Base-by-base conservation (phyloP, 352 stramenopile genomes). In the Lagenidium sp. region DNA sequence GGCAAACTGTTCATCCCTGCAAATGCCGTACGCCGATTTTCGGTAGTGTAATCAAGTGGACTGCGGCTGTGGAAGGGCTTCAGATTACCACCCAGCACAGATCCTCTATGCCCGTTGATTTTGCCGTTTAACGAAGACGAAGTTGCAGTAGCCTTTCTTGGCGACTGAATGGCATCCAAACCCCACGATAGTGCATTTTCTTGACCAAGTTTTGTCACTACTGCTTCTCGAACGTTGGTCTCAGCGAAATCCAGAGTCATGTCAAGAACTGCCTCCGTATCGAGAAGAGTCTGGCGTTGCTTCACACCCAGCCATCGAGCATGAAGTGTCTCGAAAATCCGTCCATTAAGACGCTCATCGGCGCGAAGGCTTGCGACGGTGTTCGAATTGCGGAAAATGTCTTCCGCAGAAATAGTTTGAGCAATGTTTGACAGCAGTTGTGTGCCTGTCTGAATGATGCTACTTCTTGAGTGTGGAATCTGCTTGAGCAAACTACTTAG, bases 171-270 rank as follows among this genome's bases (percentile, higher is more conserved):
- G 2, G 77, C 79, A 55, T 92, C 79, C 4, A 85, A 66, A 7
- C 75, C 79, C 82, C 82, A 94, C 7, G 65, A 88, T 18, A 94
- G 39, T 0, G 74, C 82, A 35, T 94, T 91, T 46, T 90, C 74
- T 25, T 66, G 70, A 1, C 70, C 75, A 6, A 94, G 59, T n/a
- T 82, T 83, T 8, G 53, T 50, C 1, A 92, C 63, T 16, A 86
- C 77, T 50, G 83, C 46, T 6, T 91, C 62, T 30, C 75, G 56
- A 16, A 81, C 71, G 6, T 59, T 32, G 15, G 29, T 34, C 56
- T 94, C 82, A 13, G 68, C 74, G 28, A 68, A 52, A 42, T 94
- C 82, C 25, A 94, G 31, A 1, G 72, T 63, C n/a, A 65, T 54
- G 43, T 92, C 72, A 10, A 94, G 63, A 15, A 87, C 73, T 8